phyloP scores from a whole-genome alignment of 495 filamentous ascomycete species.

The Neurospora sp. region DNA sequence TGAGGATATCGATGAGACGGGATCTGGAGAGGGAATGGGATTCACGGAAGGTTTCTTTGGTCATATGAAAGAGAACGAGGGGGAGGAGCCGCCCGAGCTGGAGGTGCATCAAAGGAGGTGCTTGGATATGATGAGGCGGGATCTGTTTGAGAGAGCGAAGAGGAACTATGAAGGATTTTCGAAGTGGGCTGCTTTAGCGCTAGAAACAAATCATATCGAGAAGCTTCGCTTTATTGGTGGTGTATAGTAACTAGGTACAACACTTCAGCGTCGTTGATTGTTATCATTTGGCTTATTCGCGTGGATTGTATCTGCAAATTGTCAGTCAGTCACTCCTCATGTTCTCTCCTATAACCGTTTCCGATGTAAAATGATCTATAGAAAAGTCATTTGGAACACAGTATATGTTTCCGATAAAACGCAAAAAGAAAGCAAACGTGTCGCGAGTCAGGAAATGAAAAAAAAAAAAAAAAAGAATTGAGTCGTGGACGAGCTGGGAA shows the following conservation, averaged over 20 bases:
- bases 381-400: neutral
- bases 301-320: neutral
- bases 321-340: neutral
- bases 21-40: no score
- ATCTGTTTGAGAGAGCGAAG: neutral
- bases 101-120: neutral
- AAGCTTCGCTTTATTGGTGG: neutral
- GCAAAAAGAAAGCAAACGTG: neutral
- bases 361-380: no score
- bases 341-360: neutral
- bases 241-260: neutral
- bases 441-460: neutral
- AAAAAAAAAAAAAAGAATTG: neutral
- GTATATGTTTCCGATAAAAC: neutral
- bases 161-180: neutral
- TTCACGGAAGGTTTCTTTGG: no score
- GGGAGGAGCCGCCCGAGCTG: no score
- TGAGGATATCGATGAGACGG: no score
- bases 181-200: neutral
- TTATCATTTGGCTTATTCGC: neutral
- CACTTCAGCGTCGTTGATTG: neutral
- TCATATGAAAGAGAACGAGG: no score
- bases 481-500: neutral
- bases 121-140: neutral
- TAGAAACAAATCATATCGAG: neutral